Conservation (phyloP, 441 rosid species). For the Jatropha multifida region DNA sequence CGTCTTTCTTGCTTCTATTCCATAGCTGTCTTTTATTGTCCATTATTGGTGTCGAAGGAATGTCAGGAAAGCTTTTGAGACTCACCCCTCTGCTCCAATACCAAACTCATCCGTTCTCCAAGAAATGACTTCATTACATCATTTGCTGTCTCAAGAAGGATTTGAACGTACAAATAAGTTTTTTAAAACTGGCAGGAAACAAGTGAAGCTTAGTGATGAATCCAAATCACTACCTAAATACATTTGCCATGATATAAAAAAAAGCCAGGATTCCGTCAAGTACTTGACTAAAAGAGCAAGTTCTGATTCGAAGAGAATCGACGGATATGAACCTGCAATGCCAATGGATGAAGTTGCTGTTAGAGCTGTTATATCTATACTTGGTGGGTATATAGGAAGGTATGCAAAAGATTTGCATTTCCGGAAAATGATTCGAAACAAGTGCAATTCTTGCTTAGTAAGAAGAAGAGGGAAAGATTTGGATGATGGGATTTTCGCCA, state of each 20-base stretch:
- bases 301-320: constrained; percentile 27
- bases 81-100: constrained; percentile 18
- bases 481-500: constrained; percentile 31
- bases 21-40: constrained; percentile 29
- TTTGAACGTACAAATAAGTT: constrained; percentile 23
- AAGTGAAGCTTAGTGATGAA: constrained; percentile 21
- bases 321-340: constrained; percentile 39
- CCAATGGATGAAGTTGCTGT: constrained; percentile 46
- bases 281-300: constrained; percentile 25
- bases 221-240: constrained; percentile 26
- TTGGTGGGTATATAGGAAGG: constrained; percentile 51
- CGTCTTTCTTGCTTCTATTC: constrained; percentile 16
- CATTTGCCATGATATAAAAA: constrained; percentile 37
- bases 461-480: constrained; percentile 21
- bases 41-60: constrained; percentile 11
- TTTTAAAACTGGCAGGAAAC: constrained; percentile 1
- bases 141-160: constrained; percentile 50
- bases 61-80: constrained; percentile 27
- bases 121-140: constrained; percentile 41
- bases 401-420: constrained; percentile 43
- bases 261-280: constrained; percentile 22
- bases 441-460: constrained; percentile 38
- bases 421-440: constrained; percentile 36
- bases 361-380: constrained; percentile 49
- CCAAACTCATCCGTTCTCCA: neutral